These are phyloP conservation scores for Nigrospora sphaerica DNA, from an alignment of 2,329 filamentous ascomycete genomes.

Conservation along the genomic window DNA sequence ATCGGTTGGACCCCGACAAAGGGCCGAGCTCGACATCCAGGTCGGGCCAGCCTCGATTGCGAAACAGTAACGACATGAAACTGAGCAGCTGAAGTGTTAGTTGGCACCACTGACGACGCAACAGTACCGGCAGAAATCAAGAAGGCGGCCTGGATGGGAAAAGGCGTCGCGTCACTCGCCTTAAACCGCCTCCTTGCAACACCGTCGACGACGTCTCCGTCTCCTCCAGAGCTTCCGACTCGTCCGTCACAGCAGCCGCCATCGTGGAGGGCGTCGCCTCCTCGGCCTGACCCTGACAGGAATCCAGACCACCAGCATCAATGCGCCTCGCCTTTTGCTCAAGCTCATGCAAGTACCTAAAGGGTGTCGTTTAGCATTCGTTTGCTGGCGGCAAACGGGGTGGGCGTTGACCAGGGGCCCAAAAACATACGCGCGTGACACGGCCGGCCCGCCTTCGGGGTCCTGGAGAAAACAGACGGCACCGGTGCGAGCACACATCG, in stretches of 20 bases:
- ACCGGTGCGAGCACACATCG: conserved; percentile 15
- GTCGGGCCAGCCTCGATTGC: conserved; percentile 8
- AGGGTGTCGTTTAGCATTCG: background rate
- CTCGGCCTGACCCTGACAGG: background rate
- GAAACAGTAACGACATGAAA: conserved; percentile 5
- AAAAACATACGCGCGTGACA: conserved; percentile 14
- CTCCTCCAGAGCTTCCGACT: background rate
- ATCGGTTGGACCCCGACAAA: conserved; percentile 3
- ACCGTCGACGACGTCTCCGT: conserved; percentile 1
- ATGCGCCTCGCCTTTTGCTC: conserved; percentile 14
- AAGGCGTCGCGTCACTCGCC: conserved; percentile 1
- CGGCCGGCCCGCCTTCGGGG: conserved; percentile 10
- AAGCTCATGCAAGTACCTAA: conserved; percentile 14
- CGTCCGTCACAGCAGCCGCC: conserved; percentile 9
- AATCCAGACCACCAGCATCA: background rate
- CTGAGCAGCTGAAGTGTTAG: background rate
- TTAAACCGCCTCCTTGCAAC: conserved; percentile 7
- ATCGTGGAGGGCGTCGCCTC: background rate
- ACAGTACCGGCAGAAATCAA: conserved; percentile 8
- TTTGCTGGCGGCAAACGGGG: background rate
- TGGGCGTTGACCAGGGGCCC: background rate
- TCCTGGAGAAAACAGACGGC: conserved; percentile 19
- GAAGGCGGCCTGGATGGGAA: background rate
- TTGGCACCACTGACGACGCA: conserved; percentile 1
- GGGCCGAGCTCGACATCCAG: conserved; percentile 6